Evolutionary conservation across 495 filamentous ascomycete species (phyloP), one percentile per base, ranked within the genome.

Genomic region (Schizothecium vesticola): DNA sequence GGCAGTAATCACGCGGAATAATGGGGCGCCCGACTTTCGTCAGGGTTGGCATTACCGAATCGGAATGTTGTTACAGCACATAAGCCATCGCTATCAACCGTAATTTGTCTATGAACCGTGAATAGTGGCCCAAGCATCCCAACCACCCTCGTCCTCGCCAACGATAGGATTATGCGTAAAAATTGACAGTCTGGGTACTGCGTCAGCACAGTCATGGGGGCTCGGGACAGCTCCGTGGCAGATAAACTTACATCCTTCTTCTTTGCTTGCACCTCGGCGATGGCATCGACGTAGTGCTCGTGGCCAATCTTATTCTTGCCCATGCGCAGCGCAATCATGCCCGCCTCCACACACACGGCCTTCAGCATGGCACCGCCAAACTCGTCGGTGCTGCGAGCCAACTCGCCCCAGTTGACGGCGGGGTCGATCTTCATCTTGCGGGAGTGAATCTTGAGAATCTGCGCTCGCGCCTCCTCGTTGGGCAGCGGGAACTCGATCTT

Each of bases 401-500:
- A 78, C 79, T 99, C 95, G 58, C 86, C 85, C 96, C 96, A 99
- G 85, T 99, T 99, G 74, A 99, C 91, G 31, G 84, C 89, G 67
- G 91, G 87, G 73, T 97, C 92, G 10, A 97, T 93, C 71, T 92
- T 93, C 95, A 99, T 99, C 84, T 99, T 99, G 64, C 95, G 87
- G 62, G 90, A 94, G 83, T 99, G 95, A 71, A 99, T 99, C 79
- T 91, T 91, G 70, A 99, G 83, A 79, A 99, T 99, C 81, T 98
- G 94, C 10, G 94, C 94, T 26, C 95, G 90, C 2, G 96, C 93
- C 81, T 99, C 95, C 80, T 98, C 95, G 80, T 98, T 99, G n/a
- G 95, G 95, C 21, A 98, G 86, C 3, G 95, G 96, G 83, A 99
- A 99, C 81, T 99, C 95, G 80, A 99, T 99, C 83, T 99, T 99